A percentile compares a stretch with the other conserved stretches of the same genome.
Evolutionary conservation across 768 basidiomycete species (phyloP).

Genomic region (Pleurotus sapidus): DNA sequence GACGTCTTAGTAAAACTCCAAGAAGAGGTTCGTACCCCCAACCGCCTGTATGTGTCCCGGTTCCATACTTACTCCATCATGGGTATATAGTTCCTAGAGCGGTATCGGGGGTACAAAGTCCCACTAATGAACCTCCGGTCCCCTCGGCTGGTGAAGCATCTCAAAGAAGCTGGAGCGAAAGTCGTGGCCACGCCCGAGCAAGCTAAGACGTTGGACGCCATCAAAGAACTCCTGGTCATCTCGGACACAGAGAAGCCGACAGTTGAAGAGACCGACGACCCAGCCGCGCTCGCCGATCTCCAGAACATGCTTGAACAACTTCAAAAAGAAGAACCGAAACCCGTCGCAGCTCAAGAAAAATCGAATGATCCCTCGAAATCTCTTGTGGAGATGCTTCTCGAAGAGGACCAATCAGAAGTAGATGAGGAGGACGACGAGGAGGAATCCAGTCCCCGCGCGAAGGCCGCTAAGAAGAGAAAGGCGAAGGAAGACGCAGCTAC

Average conservation of each 20-base stretch:
- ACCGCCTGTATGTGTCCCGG: background rate
- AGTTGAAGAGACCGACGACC: conserved; percentile 25
- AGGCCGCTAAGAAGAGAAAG: conserved; percentile 11
- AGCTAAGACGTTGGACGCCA: conserved; percentile 1
- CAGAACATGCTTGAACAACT: conserved; percentile 6
- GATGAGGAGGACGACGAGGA: conserved; percentile 10
- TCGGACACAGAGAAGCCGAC: conserved; percentile 15
- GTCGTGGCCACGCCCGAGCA: conserved; percentile 30
- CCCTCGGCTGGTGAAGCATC: conserved; percentile 32
- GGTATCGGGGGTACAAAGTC: conserved; percentile 72
- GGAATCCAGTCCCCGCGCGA: conserved; percentile 9
- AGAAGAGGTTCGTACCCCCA: conserved; percentile 55
- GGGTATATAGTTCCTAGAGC: conserved; percentile 58
- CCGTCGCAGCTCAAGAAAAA: background rate
- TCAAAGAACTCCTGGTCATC: conserved; percentile 7
- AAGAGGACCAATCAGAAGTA: conserved; percentile 3
- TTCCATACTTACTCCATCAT: background rate
- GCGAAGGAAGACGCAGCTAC: conserved; percentile 21
- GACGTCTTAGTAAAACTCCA: conserved; percentile 75
- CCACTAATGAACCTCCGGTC: conserved; percentile 49
- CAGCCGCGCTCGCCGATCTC: background rate
- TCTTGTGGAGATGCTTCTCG: conserved; percentile 6
- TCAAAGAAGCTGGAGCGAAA: conserved; percentile 41
- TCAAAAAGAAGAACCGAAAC: background rate
- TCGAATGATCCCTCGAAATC: conserved; percentile 1